Evolutionary conservation across 2,329 filamentous ascomycete genomes (phyloP), one percentile per base, ranked within the genome.

Genomic region (Sporothrix inflata): DNA sequence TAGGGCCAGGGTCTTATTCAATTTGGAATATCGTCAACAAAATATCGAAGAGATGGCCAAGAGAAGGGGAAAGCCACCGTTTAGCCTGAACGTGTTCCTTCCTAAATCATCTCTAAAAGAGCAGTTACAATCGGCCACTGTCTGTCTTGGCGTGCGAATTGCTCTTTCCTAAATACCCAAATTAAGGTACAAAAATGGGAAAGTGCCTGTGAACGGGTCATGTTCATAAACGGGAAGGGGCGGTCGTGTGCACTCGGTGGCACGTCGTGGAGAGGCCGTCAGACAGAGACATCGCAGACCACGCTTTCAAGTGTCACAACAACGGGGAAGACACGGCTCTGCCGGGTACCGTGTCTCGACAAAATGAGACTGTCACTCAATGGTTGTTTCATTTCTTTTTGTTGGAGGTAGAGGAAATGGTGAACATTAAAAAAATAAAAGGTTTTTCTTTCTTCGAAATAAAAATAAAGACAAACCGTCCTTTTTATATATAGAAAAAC

Each of bases 121-220:
- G n/a, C 40, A 6, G 57, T 16, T 16, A 61, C 57, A 16, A 21
- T 21, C 34, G 34, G 51, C 5, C n/a, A 63, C 9, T 14, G 34
- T 40, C n/a, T 40, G n/a, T 57, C 53, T 53, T 57, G 53, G 57
- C 57, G n/a, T 12, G 34, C 9, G 57, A 24, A 63, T 42, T 42
- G 57, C 34, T 63, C 57, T 63, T 63, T 63, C 34, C 57, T n/a
- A 16, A 42, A 63, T 63, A 63, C n/a, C 57, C 57, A 63, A 4
- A 42, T 63, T 63, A 63, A 63, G 57, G 57, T 63, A 63, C 57
- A 63, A 11, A 42, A n/a, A 40, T 11, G 19, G 57, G 30, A 21
- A 61, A 40, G 30, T 11, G 57, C 2, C 57, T 19, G n/a, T 7
- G 4, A 3, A 38, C 57, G 57, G 57, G 57, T 16, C 12, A 38